Base-by-base conservation (phyloP, 2,329 filamentous ascomycete genomes). In the Dactylellina haptotyla region DNA sequence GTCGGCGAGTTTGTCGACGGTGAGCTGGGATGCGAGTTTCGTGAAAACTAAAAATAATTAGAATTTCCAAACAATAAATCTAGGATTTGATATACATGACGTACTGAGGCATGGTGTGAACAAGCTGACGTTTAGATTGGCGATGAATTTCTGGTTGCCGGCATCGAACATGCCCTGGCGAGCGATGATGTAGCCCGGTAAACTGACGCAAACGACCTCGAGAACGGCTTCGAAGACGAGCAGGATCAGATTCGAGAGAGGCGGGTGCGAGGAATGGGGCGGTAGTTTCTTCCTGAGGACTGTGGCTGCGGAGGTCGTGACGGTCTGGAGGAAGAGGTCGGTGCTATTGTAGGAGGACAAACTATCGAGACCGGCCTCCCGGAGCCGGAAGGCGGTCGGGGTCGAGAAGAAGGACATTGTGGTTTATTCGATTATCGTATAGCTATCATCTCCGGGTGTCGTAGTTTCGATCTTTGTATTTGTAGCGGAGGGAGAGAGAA, bases 31-130 rank as follows among this genome's bases (percentile, higher is more conserved):
- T 4, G 93, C 95, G 39, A 99, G 87, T 82, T 99, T 99, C 14
- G 92, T 97, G 82, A 98, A 99, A 81, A 99, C 93, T 95, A 76
- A 25, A 41, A 28, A 25, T 51, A 12, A 8, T 69, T 30, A 69
- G 45, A n/a, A n/a, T n/a, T n/a, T n/a, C n/a, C n/a, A n/a, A 10
- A 25, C 41, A 23, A 5, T 10, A 46, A 23, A 23, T 25, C 18
- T n/a, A 6, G 4, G n/a, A 41, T 41, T 16, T 6, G 37, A 41
- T 41, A 41, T n/a, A 8, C 37, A 25, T 8, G 23, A 71, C 89
- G 75, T 88, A 96, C 92, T 96, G 76, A 99, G 88, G 81, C 95
- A 98, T 76, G 95, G 95, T 28, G 95, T 99, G 82, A 99, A 99
- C 43, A 99, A 85, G 83, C 91, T 91, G 70, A 97, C 93, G 81